Evolutionary conservation across 352 stramenopile species (phyloP), one percentile per base, ranked within the genome.

Genomic region (Phytophthora fragariaefolia): DNA sequence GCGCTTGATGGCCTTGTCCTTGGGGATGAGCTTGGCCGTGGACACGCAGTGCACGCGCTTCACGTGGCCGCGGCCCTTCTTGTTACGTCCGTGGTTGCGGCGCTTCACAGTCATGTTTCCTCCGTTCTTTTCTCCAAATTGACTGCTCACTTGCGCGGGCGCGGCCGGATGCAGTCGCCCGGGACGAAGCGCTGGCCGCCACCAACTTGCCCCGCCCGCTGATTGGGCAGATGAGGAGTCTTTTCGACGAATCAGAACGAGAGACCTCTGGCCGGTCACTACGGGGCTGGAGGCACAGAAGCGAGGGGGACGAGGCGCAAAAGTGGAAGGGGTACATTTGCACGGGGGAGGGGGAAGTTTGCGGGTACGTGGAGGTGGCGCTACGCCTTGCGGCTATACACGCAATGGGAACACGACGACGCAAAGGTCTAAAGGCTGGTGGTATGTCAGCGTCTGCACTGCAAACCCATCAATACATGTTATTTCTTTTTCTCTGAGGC

Each of bases 21-120:
- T 99, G 20, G 97, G 97, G 82, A 99, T 99, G 67, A 98, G 96
- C 91, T 99, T 99, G 80, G 96, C 93, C 61, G 97, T 99, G 59
- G 96, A 99, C 64, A 98, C 96, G 82, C 97, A 99, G 91, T 97
- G 93, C 56, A 99, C 97, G 80, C 97, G 96, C 83, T 99, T 99
- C 69, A 99, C 97, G 91, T 99, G 97, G 81, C 97, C 97, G 74
- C 97, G 96, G 78, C 95, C 96, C 83, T 99, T 98, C 92, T 99
- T 99, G 95, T 99, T 99, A 78, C 97, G 91, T 86, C 97, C 97
- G 86, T 99, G 97, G 83, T 99, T 99, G 71, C 97, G 92, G 77
- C 97, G 92, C 87, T 99, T 99, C 65, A 99, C 97, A 89, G 97
- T 99, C 97, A 99, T 99, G 61, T 83, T 98, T 81, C 71, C 78